Conservation (phyloP, 345 rosid species). For the Populus pruinosa region DNA sequence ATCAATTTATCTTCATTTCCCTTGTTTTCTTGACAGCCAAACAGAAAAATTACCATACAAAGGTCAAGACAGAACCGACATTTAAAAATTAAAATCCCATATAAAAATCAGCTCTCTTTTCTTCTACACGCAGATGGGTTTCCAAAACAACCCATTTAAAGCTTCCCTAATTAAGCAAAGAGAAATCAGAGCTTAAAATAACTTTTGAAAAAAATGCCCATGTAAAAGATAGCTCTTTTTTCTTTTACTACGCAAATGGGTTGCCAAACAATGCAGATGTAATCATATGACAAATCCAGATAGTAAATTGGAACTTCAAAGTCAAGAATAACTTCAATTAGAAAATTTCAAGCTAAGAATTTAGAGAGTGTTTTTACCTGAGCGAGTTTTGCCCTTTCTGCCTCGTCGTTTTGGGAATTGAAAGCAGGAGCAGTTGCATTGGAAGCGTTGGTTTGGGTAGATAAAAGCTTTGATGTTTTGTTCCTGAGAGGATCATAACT, state of each 20-base stretch:
- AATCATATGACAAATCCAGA: neutral
- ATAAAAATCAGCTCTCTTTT: neutral
- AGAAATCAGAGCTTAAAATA: neutral
- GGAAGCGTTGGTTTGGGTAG: constrained; percentile 26
- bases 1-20: neutral
- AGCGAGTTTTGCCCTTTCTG: constrained; percentile 66
- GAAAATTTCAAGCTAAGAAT: neutral
- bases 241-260: neutral
- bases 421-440: constrained; percentile 41
- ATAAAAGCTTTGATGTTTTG: constrained; percentile 27
- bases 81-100: neutral
- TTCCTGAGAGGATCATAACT: constrained; percentile 24
- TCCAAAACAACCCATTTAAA: neutral
- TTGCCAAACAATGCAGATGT: neutral
- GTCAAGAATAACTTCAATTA: neutral
- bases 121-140: neutral
- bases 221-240: neutral
- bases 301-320: neutral
- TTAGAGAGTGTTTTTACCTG: constrained; percentile 42
- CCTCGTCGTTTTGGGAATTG: constrained; percentile 39
- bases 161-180: neutral
- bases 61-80: neutral
- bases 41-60: neutral
- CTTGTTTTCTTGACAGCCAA: neutral
- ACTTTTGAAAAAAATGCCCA: neutral